phyloP scores from a whole-genome alignment of 2,329 filamentous ascomycete species.

The Penicillium sp. region DNA sequence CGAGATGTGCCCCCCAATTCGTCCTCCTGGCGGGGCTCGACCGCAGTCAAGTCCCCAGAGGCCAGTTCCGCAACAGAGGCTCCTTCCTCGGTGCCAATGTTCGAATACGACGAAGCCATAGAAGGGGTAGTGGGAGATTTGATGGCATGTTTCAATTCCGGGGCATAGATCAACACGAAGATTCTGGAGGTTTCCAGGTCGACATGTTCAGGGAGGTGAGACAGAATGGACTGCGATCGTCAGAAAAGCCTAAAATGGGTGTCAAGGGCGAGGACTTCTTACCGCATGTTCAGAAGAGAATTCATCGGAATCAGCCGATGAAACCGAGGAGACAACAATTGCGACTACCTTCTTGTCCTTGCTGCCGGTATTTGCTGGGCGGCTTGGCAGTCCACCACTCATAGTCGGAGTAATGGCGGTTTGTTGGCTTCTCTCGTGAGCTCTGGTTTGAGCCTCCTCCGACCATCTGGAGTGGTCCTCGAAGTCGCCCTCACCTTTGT shows the following conservation, averaged over 20 bases:
- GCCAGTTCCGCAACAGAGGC: constrained; percentile 27
- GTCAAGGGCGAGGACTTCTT: constrained; percentile 34
- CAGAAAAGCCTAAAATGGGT: constrained; percentile 5
- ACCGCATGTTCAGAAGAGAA: constrained; percentile 71
- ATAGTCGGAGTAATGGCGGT: constrained; percentile 19
- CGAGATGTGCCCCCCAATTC: constrained; percentile 44
- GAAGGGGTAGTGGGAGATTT: constrained; percentile 50
- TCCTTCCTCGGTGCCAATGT: constrained; percentile 67
- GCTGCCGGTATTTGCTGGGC: constrained; percentile 23
- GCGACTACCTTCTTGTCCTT: constrained; percentile 69
- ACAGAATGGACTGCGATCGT: constrained; percentile 63
- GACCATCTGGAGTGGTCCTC: constrained; percentile 86
- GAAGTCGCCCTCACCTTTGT: constrained; percentile 65
- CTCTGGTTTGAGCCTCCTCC: constrained; percentile 70
- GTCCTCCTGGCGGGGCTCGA: constrained; percentile 41
- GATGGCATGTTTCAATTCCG: constrained; percentile 59
- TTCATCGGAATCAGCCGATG: constrained; percentile 48
- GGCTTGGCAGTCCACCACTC: constrained; percentile 28
- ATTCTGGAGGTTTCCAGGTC: constrained; percentile 66
- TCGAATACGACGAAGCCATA: constrained; percentile 76
- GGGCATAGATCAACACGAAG: constrained; percentile 83
- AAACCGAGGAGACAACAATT: constrained; percentile 70
- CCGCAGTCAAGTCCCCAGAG: constrained; percentile 48
- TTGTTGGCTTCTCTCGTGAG: constrained; percentile 28
- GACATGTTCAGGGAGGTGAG: constrained; percentile 70